Evolutionary conservation across 169 alveolate genomes (phyloP), one percentile per base, ranked within the genome.

Genomic region (Cryptosporidium ubiquitum): DNA sequence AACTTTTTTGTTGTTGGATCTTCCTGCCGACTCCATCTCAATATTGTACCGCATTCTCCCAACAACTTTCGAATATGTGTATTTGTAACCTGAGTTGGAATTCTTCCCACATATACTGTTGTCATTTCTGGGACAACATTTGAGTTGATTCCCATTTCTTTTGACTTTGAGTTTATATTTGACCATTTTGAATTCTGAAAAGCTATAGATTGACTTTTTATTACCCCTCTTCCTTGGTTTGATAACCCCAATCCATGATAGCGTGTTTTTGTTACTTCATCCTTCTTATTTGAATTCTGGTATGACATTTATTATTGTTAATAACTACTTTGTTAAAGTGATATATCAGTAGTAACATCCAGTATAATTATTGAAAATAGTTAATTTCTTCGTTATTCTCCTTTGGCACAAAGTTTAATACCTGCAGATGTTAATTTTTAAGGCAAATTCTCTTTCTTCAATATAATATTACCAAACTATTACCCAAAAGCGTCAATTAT

Each of bases 1-100:
- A 91, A 85, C 68, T 89, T 86, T 40, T 86, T 86, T 33, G 94
- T 91, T 58, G 92, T 84, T 16, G 95, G 95, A 69, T 93, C 94
- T 20, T 85, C 70, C 69, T 91, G 93, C 40, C 95, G 89, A 40
- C 85, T 86, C 94, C 95, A 93, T 31, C 92, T 73, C 68, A 69
- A 20, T 20, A 93, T 86, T 29, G 84, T 69, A 23, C 95, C 95
- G 60, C 92, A 93, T 20, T 71, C 92, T 60, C 55, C 61, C 23
- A 79, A 29, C 5, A 79, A 44, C 29, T 18, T 58, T 31, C 86
- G 60, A 60, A 79, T 79, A 40, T 79, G 51, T 12, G 66, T 42
- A 64, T 79, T 69, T 40, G 86, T 26, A 31, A 79, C 49, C 20
- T 64, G 47, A 1, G 33, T n/a, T 4, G 86, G 86, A 29, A 79